phyloP scores from a whole-genome alignment of 306 rosid species.

The Cucumis cinereus region DNA sequence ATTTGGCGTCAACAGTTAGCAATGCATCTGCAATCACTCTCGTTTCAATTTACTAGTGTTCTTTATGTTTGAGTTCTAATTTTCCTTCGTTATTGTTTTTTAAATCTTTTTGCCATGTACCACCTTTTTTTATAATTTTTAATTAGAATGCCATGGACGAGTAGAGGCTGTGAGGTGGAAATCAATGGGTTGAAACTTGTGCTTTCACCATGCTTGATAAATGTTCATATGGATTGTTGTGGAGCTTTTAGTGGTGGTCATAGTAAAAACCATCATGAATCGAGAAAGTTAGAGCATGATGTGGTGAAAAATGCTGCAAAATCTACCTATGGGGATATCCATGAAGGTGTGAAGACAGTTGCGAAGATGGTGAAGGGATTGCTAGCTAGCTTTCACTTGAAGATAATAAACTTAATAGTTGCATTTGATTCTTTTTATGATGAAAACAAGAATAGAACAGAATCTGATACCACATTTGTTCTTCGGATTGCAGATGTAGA shows the following conservation, averaged over 20 bases:
- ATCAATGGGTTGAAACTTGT: slow-evolving; percentile 80
- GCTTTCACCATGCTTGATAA: slow-evolving; percentile 38
- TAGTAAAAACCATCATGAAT: slow-evolving; percentile 18
- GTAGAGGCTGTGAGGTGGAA: slow-evolving; percentile 73
- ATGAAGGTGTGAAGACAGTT: slow-evolving; percentile 86
- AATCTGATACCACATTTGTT: slow-evolving; percentile 34
- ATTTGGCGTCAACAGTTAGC: not conserved
- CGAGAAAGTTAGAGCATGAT: slow-evolving; percentile 25
- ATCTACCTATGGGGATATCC: slow-evolving; percentile 54
- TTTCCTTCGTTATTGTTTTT: not conserved
- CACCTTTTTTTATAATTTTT: not conserved
- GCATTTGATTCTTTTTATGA: slow-evolving; percentile 67
- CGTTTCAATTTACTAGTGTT: not conserved
- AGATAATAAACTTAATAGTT: slow-evolving; percentile 46
- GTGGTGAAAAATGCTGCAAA: slow-evolving; percentile 27
- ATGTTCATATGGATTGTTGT: slow-evolving; percentile 17
- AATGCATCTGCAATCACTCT: not conserved
- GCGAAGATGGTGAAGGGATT: slow-evolving; percentile 79
- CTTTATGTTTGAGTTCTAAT: not conserved
- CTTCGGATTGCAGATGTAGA: slow-evolving; percentile 65
- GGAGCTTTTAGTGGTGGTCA: slow-evolving; percentile 27
- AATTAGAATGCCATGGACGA: slow-evolving; percentile 86
- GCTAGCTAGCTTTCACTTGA: slow-evolving; percentile 77
- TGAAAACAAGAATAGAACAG: slow-evolving; percentile 19
- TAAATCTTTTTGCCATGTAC: not conserved